Percentiles rank a stretch among this genome's conserved stretches.
Evolutionary conservation across 2,329 filamentous ascomycete genomes (phyloP).

Genomic region (Talaromyces sp.): DNA sequence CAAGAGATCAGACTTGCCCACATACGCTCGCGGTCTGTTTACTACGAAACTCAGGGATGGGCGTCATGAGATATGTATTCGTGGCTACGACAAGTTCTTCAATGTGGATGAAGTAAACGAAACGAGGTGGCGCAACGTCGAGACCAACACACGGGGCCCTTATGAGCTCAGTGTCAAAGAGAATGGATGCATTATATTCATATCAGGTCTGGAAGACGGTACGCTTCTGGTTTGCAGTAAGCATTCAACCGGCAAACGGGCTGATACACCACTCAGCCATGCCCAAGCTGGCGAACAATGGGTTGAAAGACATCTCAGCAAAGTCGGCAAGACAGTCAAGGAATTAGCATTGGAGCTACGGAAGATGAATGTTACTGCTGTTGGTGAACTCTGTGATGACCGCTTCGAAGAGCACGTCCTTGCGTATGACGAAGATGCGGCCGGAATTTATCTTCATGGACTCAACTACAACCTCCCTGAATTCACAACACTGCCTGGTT

Average conservation of each 20-base stretch:
- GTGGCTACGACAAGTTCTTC: constrained; percentile 99
- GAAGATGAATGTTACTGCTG: constrained; percentile 82
- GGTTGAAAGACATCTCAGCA: constrained; percentile 73
- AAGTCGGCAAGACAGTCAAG: constrained; percentile 71
- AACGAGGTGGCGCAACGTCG: constrained; percentile 80
- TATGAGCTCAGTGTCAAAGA: constrained; percentile 97
- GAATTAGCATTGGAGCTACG: constrained; percentile 76
- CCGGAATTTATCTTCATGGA: constrained; percentile 91
- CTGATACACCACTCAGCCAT: constrained; percentile 72
- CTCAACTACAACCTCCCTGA: constrained; percentile 93
- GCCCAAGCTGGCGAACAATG: constrained; percentile 77
- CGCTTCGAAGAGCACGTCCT: constrained; percentile 95
- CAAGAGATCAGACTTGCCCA: constrained; percentile 80
- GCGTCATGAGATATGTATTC: constrained; percentile 72
- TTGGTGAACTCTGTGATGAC: constrained; percentile 95
- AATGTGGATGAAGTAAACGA: constrained; percentile 78
- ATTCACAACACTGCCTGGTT: constrained; percentile 81
- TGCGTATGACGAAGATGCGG: constrained; percentile 75
- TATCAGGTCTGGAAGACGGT: constrained; percentile 84
- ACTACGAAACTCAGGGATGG: constrained; percentile 68
- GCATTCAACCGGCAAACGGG: constrained; percentile 83
- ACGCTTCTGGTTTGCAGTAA: constrained; percentile 97
- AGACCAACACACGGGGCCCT: constrained; percentile 71
- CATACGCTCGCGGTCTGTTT: constrained; percentile 90
- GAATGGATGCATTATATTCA: constrained; percentile 99